Evolutionary conservation across 139 green algal species (phyloP), one percentile per base, ranked within the genome.

Genomic region (Deuterostichococcus epilithicus): DNA sequence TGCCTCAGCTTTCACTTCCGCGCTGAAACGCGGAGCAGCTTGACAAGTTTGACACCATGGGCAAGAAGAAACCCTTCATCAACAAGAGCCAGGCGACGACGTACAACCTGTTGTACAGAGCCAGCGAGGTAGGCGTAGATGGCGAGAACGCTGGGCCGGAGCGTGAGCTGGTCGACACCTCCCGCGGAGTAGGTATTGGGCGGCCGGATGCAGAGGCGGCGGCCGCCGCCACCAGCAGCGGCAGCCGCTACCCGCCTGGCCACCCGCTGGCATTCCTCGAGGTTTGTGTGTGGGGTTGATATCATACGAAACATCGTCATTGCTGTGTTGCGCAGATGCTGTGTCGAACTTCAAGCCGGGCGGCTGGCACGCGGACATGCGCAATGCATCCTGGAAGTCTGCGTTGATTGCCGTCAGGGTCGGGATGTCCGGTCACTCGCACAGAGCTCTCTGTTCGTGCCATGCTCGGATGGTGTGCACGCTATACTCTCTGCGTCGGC

Each of bases 81-180:
- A 88, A 97, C 80, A 97, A 95, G 81, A 94, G 91, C 65, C 83
- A 80, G 5, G 73, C 92, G 0, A 86, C 78, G 0, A 95, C 93
- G 1, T 97, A 92, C 80, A 88, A 52, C 25, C 78, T 97, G 5
- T 81, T 95, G 5, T 94, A 88, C 69, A 72, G 82, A 5, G 76
- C 72, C 25, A 74, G 78, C 1, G 89, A 90, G 34, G 83, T 81
- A 1, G 80, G 70, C 18, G 81, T 90, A 22, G 80, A 83, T 0
- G 74, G 74, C n/a, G 63, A 78, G 1, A 76, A 80, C 26, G 81
- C 73, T 5, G 15, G 32, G 35, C 71, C 75, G 1, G 76, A 82
- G 66, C 75, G 88, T 4, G 47, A 81, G n/a, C 77, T 89, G 38
- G 74, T 88, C 28, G 81, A 76, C 33, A 80, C 60, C 33, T 32